These are phyloP conservation scores for Colletotrichum acutatum DNA, from an alignment of 2,329 filamentous ascomycete genomes.

Conservation along the genomic window DNA sequence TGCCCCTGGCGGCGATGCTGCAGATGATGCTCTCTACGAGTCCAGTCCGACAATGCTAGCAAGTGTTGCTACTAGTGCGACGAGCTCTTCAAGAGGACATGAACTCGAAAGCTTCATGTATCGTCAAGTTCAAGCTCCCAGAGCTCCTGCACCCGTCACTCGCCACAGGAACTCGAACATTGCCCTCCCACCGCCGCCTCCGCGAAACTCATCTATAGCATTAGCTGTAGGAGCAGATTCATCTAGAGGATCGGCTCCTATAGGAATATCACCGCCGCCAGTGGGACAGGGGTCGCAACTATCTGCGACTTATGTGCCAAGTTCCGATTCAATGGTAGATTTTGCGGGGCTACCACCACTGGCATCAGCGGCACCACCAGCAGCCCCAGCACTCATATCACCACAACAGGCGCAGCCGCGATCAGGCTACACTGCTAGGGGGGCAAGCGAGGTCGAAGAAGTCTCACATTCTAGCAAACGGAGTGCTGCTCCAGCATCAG, in stretches of 20 bases:
- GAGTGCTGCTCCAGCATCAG: neutral
- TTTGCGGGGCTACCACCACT: too few species aligned
- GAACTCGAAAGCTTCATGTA: neutral
- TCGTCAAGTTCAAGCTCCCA: neutral
- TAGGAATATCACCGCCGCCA: neutral
- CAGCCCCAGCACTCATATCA: neutral
- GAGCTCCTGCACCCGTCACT: neutral
- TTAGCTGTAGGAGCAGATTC: too few species aligned
- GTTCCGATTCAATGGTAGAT: neutral
- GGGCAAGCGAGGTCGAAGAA: neutral
- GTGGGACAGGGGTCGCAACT: neutral
- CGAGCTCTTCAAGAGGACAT: neutral
- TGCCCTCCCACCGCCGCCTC: neutral
- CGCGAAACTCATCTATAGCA: neutral
- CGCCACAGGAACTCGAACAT: neutral
- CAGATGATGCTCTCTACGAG: rapidly evolving
- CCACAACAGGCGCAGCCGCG: neutral
- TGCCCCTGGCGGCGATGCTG: neutral
- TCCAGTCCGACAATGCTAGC: rapidly evolving
- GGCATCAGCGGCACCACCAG: too few species aligned
- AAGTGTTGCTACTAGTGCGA: too few species aligned
- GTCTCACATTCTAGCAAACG: neutral
- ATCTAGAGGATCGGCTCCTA: too few species aligned
- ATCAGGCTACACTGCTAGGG: neutral
- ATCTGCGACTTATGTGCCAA: neutral